phyloP scores from a whole-genome alignment of 805 yeast genomes.

The Zygosaccharomyces kombuchaensis region DNA sequence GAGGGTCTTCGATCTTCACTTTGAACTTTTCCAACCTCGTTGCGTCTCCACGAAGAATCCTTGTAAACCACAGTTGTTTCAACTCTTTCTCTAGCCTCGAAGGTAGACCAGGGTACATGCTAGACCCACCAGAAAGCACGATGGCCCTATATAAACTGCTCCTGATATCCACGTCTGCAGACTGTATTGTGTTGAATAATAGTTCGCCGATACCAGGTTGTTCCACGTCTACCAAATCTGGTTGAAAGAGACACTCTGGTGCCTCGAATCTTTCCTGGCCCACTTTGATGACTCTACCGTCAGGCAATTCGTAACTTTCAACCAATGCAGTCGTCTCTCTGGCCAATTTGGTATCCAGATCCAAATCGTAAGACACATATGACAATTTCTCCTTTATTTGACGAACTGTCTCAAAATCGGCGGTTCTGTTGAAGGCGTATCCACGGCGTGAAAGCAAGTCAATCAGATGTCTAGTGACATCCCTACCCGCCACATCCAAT shows the following conservation, averaged over 20 bases:
- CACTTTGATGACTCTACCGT: slow-evolving; percentile 88
- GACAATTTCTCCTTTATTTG: slow-evolving; percentile 95
- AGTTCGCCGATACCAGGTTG: slow-evolving; percentile 96
- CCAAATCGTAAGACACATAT: slow-evolving; percentile 91
- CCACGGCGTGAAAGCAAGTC: slow-evolving; percentile 90
- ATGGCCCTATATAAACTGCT: slow-evolving; percentile 84
- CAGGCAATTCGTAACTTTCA: slow-evolving; percentile 89
- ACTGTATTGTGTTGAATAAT: slow-evolving; percentile 85
- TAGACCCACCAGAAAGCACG: slow-evolving; percentile 94
- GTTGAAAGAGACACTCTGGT: slow-evolving; percentile 84
- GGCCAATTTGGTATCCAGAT: slow-evolving; percentile 79
- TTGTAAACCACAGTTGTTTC: slow-evolving; percentile 92
- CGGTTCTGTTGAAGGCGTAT: slow-evolving; percentile 96
- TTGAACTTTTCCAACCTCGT: slow-evolving; percentile 84
- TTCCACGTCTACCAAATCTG: slow-evolving; percentile 89
- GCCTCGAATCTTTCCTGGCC: slow-evolving; percentile 87
- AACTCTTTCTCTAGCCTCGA: slow-evolving; percentile 92
- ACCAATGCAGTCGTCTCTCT: slow-evolving; percentile 94
- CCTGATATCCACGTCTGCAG: slow-evolving; percentile 92
- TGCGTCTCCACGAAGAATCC: slow-evolving; percentile 83
- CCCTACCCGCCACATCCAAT: slow-evolving; percentile 96
- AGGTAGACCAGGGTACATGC: slow-evolving; percentile 98
- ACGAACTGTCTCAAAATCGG: slow-evolving; percentile 97
- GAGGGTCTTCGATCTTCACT: slow-evolving; percentile 97
- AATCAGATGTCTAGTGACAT: slow-evolving; percentile 93